Evolutionary conservation across 768 basidiomycete species (phyloP).

Genomic region (Mycena rebaudengoi): DNA sequence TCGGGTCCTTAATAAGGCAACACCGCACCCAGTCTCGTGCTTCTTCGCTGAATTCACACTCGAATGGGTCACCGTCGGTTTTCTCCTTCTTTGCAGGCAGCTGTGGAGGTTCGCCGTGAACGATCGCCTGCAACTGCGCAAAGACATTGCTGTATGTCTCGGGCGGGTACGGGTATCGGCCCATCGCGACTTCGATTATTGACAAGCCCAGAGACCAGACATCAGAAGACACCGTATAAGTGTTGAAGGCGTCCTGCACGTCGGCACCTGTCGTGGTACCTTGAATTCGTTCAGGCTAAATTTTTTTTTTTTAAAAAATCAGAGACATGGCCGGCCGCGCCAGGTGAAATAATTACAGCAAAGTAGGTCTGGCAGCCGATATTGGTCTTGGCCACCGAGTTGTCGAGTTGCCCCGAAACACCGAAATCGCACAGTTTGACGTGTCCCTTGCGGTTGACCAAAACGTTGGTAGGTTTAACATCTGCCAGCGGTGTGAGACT

Average conservation of each 20-base stretch:
- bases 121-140: slow-evolving; percentile 94
- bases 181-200: slow-evolving; percentile 92
- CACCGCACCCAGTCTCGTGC: slow-evolving; percentile 85
- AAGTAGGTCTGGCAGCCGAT: slow-evolving; percentile 99
- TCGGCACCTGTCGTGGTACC: slow-evolving; percentile 62
- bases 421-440: slow-evolving; percentile 99
- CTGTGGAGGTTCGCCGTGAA: slow-evolving; percentile 91
- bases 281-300: slow-evolving; percentile 93
- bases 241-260: slow-evolving; percentile 82
- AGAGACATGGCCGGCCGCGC: not conserved
- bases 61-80: slow-evolving; percentile 16
- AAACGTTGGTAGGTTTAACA: slow-evolving; percentile 94
- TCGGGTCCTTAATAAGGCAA: slow-evolving; percentile 86
- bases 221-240: slow-evolving; percentile 96
- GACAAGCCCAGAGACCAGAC: slow-evolving; percentile 97
- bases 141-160: slow-evolving; percentile 98
- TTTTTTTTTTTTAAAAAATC: slow-evolving; percentile 10
- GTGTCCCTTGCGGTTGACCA: slow-evolving; percentile 87
- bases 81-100: slow-evolving; percentile 74
- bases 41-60: slow-evolving; percentile 47
- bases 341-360: slow-evolving; percentile 69
- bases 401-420: slow-evolving; percentile 97
- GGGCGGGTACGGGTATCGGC: slow-evolving; percentile 94
- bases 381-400: slow-evolving; percentile 95
- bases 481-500: slow-evolving; percentile 51